phyloP scores from a whole-genome alignment of 768 basidiomycete genomes.

The Boletus huronensis region DNA sequence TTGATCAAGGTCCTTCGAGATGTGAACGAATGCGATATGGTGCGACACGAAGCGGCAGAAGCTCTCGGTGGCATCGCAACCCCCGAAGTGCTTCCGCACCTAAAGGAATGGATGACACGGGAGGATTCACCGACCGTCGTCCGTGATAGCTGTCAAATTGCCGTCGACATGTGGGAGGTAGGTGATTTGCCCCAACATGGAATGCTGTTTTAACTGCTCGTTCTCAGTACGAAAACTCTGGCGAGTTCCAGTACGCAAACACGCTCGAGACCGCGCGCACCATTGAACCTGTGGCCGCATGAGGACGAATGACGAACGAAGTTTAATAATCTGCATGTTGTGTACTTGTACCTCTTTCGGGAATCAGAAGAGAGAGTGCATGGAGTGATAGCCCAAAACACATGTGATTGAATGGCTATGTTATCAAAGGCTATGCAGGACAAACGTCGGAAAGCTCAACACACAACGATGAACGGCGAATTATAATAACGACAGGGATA shows the following conservation, averaged over 20 bases:
- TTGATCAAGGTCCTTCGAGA: slow-evolving; percentile 77
- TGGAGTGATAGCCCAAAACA: not conserved
- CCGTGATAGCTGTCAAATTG: slow-evolving; percentile 92
- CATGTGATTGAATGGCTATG: not conserved
- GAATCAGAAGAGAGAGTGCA: not conserved
- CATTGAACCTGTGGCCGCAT: slow-evolving; percentile 13
- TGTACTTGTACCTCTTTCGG: not conserved
- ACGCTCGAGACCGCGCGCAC: slow-evolving; percentile 33
- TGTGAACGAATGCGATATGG: slow-evolving; percentile 84
- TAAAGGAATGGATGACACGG: slow-evolving; percentile 80
- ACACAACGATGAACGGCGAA: not conserved
- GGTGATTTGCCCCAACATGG: slow-evolving; percentile 19
- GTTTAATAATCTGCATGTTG: not conserved
- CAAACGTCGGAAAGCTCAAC: not conserved
- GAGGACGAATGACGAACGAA: not conserved
- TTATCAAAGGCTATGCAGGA: not conserved
- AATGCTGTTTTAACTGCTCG: not conserved
- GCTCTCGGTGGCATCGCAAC: slow-evolving; percentile 97
- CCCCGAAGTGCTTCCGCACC: slow-evolving; percentile 82
- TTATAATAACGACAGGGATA: not conserved
- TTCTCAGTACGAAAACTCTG: slow-evolving; percentile 72
- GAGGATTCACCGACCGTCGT: slow-evolving; percentile 86
- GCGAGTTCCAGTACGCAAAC: slow-evolving; percentile 76
- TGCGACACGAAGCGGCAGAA: slow-evolving; percentile 97
- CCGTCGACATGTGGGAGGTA: slow-evolving; percentile 97